These are phyloP conservation scores for Blastobotrys chiropterorum DNA, from an alignment of 805 yeast species.

Conservation along the genomic window DNA sequence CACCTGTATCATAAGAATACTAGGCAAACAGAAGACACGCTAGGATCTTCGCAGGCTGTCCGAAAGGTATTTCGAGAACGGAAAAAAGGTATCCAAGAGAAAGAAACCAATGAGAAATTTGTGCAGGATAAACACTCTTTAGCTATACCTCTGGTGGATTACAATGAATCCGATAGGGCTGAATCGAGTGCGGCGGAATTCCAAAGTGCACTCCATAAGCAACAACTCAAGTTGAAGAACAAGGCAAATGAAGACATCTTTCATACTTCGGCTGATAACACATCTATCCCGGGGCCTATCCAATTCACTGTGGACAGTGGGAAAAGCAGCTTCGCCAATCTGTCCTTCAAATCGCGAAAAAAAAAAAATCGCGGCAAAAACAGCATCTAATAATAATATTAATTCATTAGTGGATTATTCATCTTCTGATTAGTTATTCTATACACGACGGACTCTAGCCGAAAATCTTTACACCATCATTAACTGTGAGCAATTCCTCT, in stretches of 20 bases:
- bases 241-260: background rate
- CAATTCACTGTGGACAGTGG: background rate
- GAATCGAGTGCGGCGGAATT: background rate
- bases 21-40: conserved; percentile 24
- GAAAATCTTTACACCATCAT: conserved; percentile 30
- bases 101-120: conserved; percentile 6
- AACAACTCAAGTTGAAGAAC: background rate
- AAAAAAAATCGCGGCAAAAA: background rate
- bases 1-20: conserved; percentile 15
- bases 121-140: conserved; percentile 13
- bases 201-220: background rate
- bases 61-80: conserved; percentile 18
- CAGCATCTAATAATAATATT: background rate
- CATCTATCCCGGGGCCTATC: too few species aligned
- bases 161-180: background rate
- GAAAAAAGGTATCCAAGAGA: conserved; percentile 11
- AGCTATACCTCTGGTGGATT: conserved; percentile 8
- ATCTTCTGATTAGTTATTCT: background rate
- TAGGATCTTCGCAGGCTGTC: conserved; percentile 21
- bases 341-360: background rate
- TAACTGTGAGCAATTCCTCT: conserved; percentile 9
- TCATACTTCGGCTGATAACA: too few species aligned
- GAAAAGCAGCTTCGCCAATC: background rate
- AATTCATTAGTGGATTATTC: background rate
- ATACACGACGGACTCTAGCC: conserved; percentile 18